Percentiles rank a stretch among this genome's conserved stretches.
Conservation (phyloP, 1,284 basidiomycete genomes). For the Paramarasmius palmivorus region DNA sequence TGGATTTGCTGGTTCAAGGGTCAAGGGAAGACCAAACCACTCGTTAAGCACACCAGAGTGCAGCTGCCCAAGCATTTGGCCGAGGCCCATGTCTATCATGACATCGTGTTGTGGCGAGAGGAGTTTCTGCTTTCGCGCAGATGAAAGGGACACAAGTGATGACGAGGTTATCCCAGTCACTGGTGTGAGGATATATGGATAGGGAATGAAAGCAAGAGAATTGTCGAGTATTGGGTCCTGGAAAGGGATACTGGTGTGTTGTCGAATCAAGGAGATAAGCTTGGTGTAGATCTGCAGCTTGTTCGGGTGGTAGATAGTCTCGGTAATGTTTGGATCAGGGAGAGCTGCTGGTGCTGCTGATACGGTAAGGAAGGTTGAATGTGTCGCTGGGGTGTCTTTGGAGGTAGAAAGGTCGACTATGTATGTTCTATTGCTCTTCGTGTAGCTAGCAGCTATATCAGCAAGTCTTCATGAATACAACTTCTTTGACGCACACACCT, state of each 20-base stretch:
- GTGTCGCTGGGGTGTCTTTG: constrained; percentile 3
- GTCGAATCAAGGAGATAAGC: constrained; percentile 11
- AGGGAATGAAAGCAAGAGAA: constrained; percentile 35
- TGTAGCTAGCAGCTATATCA: constrained; percentile 1
- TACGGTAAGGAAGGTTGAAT: constrained; percentile 10
- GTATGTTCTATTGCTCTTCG: constrained; percentile 8
- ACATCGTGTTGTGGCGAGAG: constrained; percentile 43
- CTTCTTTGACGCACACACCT: constrained; percentile 1
- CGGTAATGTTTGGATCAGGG: background rate
- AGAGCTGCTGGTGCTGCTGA: background rate
- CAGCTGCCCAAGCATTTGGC: constrained; percentile 56
- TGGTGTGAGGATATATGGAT: constrained; percentile 41
- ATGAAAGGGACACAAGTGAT: constrained; percentile 35
- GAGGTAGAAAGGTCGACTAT: constrained; percentile 12
- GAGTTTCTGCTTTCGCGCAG: constrained; percentile 36
- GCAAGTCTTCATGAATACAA: background rate
- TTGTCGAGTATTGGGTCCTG: constrained; percentile 38
- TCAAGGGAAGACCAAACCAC: constrained; percentile 60
- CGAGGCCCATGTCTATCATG: constrained; percentile 58
- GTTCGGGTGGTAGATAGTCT: constrained; percentile 9
- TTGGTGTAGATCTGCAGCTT: constrained; percentile 6
- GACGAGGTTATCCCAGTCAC: constrained; percentile 32
- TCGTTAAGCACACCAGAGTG: constrained; percentile 67
- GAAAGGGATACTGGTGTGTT: constrained; percentile 40
- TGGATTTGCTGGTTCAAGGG: constrained; percentile 26